These are phyloP conservation scores for Fonsecaea pugnacius DNA, from an alignment of 2,329 filamentous ascomycete species.

Conservation along the genomic window DNA sequence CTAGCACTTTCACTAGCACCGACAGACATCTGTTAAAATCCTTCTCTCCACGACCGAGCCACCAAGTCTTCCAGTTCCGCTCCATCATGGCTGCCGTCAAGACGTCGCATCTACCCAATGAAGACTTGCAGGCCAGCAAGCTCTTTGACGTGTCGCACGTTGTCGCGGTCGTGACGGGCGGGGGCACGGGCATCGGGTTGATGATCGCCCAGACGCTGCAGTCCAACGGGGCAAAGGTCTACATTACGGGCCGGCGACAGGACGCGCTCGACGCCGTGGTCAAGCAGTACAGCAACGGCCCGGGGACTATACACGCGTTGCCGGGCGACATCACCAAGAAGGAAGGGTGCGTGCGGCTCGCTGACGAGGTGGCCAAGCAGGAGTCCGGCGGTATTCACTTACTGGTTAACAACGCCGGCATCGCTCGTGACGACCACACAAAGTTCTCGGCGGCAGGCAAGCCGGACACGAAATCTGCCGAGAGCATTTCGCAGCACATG, in stretches of 20 bases:
- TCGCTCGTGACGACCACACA: slow-evolving; percentile 58
- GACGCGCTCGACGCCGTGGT: slow-evolving; percentile 53
- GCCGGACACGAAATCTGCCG: slow-evolving; percentile 53
- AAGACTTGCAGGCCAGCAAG: slow-evolving; percentile 38
- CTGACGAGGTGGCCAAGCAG: neutral
- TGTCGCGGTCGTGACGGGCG: slow-evolving; percentile 47
- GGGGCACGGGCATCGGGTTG: slow-evolving; percentile 48
- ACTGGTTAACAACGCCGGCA: slow-evolving; percentile 45
- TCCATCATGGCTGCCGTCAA: slow-evolving; percentile 10
- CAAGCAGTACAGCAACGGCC: slow-evolving; percentile 52
- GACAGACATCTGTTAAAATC: neutral
- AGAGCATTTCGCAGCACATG: slow-evolving; percentile 58
- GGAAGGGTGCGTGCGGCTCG: neutral
- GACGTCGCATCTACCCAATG: slow-evolving; percentile 27
- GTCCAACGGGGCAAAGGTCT: slow-evolving; percentile 55
- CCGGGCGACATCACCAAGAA: slow-evolving; percentile 58
- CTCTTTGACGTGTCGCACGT: slow-evolving; percentile 42
- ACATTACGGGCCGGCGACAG: slow-evolving; percentile 53
- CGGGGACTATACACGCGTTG: slow-evolving; percentile 55
- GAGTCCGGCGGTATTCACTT: slow-evolving; percentile 37
- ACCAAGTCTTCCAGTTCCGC: neutral
- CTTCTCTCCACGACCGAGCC: neutral
- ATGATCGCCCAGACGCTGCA: slow-evolving; percentile 54
- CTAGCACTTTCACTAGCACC: neutral
- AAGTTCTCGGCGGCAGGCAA: slow-evolving; percentile 54